Evolutionary conservation across 495 filamentous ascomycete genomes (phyloP).

Genomic region (Neurospora sp.): DNA sequence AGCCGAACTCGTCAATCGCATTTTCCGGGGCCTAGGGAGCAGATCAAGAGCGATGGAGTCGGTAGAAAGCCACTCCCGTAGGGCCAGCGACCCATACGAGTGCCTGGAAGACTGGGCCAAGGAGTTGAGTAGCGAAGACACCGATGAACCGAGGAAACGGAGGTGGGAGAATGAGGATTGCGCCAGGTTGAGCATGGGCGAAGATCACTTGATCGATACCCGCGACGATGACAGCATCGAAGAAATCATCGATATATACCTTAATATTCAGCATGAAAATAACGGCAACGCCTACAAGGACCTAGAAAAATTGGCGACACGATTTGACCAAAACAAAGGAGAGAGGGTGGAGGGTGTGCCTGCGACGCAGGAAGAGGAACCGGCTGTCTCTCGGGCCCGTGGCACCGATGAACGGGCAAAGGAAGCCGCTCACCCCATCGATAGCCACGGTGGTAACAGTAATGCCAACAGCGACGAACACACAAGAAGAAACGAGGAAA

Average conservation of each 20-base stretch:
- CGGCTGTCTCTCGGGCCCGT: too few species aligned
- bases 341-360: too few species aligned
- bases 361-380: too few species aligned
- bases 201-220: too few species aligned
- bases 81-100: neutral
- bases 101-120: neutral
- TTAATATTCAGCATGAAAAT: too few species aligned
- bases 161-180: neutral
- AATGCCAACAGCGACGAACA: neutral
- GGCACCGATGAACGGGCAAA: neutral
- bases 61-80: fast-evolving
- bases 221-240: too few species aligned
- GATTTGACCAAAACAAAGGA: too few species aligned
- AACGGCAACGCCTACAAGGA: too few species aligned
- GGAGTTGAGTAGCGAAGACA: neutral
- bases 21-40: too few species aligned
- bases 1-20: too few species aligned
- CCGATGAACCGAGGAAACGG: neutral
- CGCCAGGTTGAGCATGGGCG: fast-evolving
- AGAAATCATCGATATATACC: too few species aligned
- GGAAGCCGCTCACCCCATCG: neutral
- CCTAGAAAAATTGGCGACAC: too few species aligned
- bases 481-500: neutral
- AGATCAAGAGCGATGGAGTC: neutral
- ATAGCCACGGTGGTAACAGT: neutral